Percentiles rank a stretch among this genome's conserved stretches.
phyloP scores from a whole-genome alignment of 140 eudicot species.

The Stevia rebaudiana region DNA sequence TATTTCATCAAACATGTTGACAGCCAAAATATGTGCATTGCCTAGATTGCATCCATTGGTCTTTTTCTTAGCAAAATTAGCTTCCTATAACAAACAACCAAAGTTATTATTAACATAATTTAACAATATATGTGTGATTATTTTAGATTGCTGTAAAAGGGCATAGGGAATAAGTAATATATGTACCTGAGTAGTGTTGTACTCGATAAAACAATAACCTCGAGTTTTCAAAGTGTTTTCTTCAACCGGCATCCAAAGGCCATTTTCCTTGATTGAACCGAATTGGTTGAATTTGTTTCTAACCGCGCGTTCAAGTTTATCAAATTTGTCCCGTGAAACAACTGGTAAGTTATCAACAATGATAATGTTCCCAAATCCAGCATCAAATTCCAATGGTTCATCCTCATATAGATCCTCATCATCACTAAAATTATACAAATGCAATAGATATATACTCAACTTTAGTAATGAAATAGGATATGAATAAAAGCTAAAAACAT shows the following conservation, averaged over 20 bases:
- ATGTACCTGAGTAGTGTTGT: slow-evolving; percentile 12
- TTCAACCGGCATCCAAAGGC: slow-evolving; percentile 14
- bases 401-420: slow-evolving; percentile 67
- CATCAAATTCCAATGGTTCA: slow-evolving; percentile 49
- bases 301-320: background rate
- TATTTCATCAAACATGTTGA: slow-evolving; percentile 70
- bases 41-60: slow-evolving; percentile 61
- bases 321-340: background rate
- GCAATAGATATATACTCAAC: no score
- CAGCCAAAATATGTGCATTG: slow-evolving; percentile 55
- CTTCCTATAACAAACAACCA: slow-evolving; percentile 43
- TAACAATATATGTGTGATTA: no score
- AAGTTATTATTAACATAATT: no score
- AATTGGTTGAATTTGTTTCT: background rate
- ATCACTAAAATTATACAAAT: no score
- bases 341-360: slow-evolving; percentile 15
- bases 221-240: slow-evolving; percentile 4
- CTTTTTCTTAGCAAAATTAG: slow-evolving; percentile 68
- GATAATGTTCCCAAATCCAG: slow-evolving; percentile 34
- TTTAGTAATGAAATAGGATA: no score
- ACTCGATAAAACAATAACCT: slow-evolving; percentile 15
- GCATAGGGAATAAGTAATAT: no score
- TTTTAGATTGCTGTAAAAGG: no score
- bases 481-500: no score
- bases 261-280: slow-evolving; percentile 4